Evolutionary conservation across 108 stramenopile genomes (phyloP).

Genomic region (Pseudonitzschia delicatissima): DNA sequence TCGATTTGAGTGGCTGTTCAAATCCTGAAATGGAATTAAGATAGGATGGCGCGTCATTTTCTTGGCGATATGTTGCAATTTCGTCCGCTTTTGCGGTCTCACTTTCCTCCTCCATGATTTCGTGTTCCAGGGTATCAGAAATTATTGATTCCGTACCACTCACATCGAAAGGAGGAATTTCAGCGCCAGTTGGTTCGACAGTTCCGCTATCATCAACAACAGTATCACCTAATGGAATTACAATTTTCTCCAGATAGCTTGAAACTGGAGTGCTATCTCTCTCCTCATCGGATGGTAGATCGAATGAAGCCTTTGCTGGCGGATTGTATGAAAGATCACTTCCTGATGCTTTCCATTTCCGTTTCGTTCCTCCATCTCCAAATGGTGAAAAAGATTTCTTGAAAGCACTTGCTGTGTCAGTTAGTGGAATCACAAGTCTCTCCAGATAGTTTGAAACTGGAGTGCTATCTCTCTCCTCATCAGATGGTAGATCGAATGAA

Average conservation of each 20-base stretch:
- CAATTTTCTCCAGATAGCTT: neutral
- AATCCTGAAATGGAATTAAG: neutral
- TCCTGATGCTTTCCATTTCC: neutral
- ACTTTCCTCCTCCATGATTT: neutral
- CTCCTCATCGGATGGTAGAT: neutral
- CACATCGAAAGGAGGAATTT: too few species aligned
- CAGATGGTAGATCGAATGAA: too few species aligned
- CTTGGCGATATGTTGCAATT: neutral
- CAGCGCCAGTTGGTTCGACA: too few species aligned
- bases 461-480: neutral
- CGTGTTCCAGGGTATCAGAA: neutral
- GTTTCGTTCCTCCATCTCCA: neutral
- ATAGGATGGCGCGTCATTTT: neutral
- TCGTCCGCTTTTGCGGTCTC: neutral
- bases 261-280: neutral
- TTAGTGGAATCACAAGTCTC: neutral
- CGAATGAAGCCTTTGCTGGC: neutral
- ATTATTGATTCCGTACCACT: too few species aligned
- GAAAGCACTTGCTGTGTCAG: neutral
- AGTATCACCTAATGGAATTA: neutral
- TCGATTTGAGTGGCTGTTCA: neutral
- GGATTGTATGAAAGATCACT: neutral
- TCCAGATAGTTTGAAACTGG: neutral
- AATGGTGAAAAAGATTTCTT: slow-evolving; percentile 5
- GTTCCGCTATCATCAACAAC: too few species aligned